Percentiles rank a stretch among this genome's conserved stretches.
phyloP scores from a whole-genome alignment of 139 green algal species.

The Chlamydomonas eustigma region DNA sequence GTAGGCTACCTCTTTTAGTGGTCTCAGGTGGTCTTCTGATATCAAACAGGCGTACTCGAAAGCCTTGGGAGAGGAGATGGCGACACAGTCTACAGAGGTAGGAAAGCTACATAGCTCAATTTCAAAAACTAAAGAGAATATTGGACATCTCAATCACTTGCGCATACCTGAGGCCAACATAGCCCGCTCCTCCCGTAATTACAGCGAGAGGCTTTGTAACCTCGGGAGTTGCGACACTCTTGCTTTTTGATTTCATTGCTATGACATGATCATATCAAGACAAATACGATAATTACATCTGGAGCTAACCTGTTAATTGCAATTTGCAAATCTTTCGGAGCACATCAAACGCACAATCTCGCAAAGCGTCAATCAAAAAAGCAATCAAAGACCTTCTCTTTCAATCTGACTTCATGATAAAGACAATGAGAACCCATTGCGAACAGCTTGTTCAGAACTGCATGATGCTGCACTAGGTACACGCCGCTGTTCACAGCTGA shows the following conservation, averaged over 20 bases:
- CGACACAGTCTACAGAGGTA: neutral
- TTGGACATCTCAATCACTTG: neutral
- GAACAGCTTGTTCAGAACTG: too few species aligned
- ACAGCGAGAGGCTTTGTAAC: neutral
- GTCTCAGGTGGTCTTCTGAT: neutral
- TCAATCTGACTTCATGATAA: too few species aligned
- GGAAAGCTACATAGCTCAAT: neutral
- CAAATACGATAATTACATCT: too few species aligned
- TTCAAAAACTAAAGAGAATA: neutral
- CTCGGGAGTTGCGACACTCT: too few species aligned
- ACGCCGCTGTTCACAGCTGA: neutral
- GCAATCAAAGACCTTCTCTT: too few species aligned
- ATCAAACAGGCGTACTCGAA: neutral
- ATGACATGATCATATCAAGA: too few species aligned
- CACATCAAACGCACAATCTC: too few species aligned
- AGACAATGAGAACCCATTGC: too few species aligned
- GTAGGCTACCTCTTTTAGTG: neutral
- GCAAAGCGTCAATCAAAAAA: too few species aligned
- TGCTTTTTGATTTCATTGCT: too few species aligned
- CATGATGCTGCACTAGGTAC: neutral
- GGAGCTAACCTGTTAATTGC: too few species aligned
- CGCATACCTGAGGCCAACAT: neutral
- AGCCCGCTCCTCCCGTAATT: neutral
- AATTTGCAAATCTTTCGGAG: too few species aligned
- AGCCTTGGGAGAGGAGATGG: constrained; percentile 2